Conservation (phyloP, 2,329 filamentous ascomycete species). For the Pseudogymnoascus sp. region DNA sequence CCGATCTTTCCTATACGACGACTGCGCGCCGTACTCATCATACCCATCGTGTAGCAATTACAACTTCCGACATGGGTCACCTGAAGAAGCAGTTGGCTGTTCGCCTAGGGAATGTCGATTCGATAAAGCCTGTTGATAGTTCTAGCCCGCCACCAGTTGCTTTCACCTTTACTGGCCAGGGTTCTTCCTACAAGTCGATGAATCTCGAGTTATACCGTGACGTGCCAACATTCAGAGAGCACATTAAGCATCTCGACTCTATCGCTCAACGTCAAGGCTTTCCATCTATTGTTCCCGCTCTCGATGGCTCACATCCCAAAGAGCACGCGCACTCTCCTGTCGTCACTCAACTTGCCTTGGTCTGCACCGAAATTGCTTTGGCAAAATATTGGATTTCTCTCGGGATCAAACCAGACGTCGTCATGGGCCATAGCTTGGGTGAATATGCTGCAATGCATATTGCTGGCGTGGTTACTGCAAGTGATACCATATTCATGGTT, state of each 20-base stretch:
- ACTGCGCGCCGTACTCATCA: constrained; percentile 47
- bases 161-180: constrained; percentile 32
- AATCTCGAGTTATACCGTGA: constrained; percentile 38
- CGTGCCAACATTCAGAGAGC: constrained; percentile 25
- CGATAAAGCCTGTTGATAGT: constrained; percentile 7
- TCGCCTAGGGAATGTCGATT: neutral
- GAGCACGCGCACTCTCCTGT: constrained; percentile 40
- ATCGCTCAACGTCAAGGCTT: constrained; percentile 22
- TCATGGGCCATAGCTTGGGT: constrained; percentile 57
- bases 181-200: constrained; percentile 22
- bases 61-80: constrained; percentile 30
- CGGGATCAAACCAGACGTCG: constrained; percentile 46
- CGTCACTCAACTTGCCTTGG: constrained; percentile 44
- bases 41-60: constrained; percentile 44
- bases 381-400: constrained; percentile 46
- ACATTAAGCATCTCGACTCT: constrained; percentile 22
- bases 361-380: constrained; percentile 47
- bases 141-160: neutral
- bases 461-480: constrained; percentile 61
- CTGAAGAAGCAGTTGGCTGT: constrained; percentile 13
- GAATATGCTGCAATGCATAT: constrained; percentile 66
- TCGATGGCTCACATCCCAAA: constrained; percentile 34
- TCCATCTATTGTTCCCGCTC: constrained; percentile 30
- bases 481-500: constrained; percentile 64
- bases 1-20: constrained; percentile 18